Evolutionary conservation across 2,329 filamentous ascomycete genomes (phyloP), one percentile per base, ranked within the genome.

Genomic region (Aspergillus sp.): DNA sequence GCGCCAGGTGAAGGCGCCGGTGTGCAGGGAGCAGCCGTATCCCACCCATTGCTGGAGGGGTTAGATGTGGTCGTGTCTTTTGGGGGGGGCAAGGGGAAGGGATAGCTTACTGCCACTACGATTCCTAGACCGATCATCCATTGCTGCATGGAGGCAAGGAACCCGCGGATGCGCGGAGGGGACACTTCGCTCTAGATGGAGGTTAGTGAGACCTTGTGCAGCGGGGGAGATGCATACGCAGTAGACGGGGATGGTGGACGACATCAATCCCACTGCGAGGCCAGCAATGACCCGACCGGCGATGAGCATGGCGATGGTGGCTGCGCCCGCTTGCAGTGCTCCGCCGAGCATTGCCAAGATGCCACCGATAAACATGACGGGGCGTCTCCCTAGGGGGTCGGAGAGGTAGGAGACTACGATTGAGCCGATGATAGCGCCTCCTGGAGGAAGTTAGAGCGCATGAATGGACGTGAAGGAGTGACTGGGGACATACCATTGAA

Each of bases 201-300:
- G 24, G 30, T 51, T 30, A 17, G 5, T 2, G 20, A 38, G 13
- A 8, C 10, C 14, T 17, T 17, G 7, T n/a, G 22, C 2, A 11
- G 4, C 2, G 3, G 24, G 16, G 17, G 14, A 32, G n/a, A 22
- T n/a, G 59, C 66, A 50, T 61, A 71, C 67, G 49, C 73, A 74
- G 57, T 79, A 79, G 44, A 79, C 72, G 2, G 77, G 77, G 19
- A 79, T 71, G 0, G 73, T 75, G 30, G 73, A 70, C 1, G 76
- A 77, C 60, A 79, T 69, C 46, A 76, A 65, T 3, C 78, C 78
- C n/a, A 80, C 69, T 1, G 76, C 77, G 11, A 78, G 50, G 4
- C 79, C 79, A 10, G 76, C 77, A 54, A 80, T 74, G 55, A 77
- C 74, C 50, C 79, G 74, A 6, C 78, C 78, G n/a, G 72, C 63